A percentile compares a stretch with the other conserved stretches of the same genome.
Evolutionary conservation across 208 protist genomes (phyloP).

Genomic region (Trypanosoma avium): DNA sequence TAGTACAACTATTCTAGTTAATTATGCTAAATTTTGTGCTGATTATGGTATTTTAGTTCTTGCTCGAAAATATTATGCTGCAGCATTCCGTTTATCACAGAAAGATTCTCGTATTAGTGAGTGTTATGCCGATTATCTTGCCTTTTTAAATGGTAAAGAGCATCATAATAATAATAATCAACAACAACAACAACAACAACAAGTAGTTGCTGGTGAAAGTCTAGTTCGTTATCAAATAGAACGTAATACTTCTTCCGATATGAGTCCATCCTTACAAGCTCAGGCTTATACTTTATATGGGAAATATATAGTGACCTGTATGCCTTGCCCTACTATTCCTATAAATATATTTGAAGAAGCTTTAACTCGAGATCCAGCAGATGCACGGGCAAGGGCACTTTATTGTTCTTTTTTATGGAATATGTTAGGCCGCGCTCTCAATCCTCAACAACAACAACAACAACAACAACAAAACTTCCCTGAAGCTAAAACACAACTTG

Average conservation of each 20-base stretch:
- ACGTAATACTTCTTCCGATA: conserved; percentile 22
- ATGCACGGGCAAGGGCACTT: conserved; percentile 32
- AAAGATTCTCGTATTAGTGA: conserved; percentile 57
- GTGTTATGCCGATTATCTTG: conserved; percentile 77
- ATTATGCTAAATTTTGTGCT: conserved; percentile 80
- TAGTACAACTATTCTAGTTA: conserved; percentile 60
- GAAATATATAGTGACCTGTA: conserved; percentile 58
- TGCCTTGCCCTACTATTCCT: conserved; percentile 62
- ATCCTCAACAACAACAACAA: too few species aligned
- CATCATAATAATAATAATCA: too few species aligned
- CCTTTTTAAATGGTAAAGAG: conserved; percentile 26
- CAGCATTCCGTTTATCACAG: conserved; percentile 49
- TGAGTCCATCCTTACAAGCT: conserved; percentile 2
- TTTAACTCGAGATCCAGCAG: conserved; percentile 41
- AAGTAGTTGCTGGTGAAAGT: conserved; percentile 44
- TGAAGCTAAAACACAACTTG: conserved; percentile 38
- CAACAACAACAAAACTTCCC: conserved; percentile 31
- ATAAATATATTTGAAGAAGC: conserved; percentile 58
- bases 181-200: conserved; percentile 28
- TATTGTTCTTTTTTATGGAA: conserved; percentile 61
- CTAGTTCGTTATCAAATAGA: conserved; percentile 55
- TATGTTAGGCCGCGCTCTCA: conserved; percentile 62
- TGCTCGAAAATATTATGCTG: conserved; percentile 71
- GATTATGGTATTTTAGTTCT: conserved; percentile 47
- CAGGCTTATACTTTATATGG: conserved; percentile 55